Evolutionary conservation across 495 filamentous ascomycete genomes (phyloP).

Genomic region (Entonaema liquescens): DNA sequence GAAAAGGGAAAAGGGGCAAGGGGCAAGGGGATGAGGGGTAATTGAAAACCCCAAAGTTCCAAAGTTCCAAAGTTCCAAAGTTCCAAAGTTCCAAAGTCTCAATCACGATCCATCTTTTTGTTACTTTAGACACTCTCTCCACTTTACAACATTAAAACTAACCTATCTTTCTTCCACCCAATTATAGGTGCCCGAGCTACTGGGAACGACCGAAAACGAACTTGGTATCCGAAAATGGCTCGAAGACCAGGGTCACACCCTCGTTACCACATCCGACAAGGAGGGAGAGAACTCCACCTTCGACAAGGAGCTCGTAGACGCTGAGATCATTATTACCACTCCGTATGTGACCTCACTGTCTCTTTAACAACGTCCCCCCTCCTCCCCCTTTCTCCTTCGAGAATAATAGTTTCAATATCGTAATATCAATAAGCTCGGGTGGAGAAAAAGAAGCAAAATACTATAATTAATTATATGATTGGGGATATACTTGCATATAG

Average conservation of each 20-base stretch:
- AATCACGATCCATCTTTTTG: conserved; percentile 11
- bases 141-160: conserved; percentile 32
- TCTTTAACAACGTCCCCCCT: background rate
- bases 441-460: background rate
- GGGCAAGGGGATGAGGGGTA: conserved; percentile 33
- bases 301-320: conserved; percentile 93
- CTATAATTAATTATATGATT: background rate
- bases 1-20: background rate
- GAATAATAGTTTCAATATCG: background rate
- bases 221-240: conserved; percentile 96
- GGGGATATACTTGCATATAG: background rate
- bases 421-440: background rate
- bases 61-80: conserved; percentile 14
- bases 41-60: background rate
- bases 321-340: conserved; percentile 98
- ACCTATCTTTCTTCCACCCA: conserved; percentile 33
- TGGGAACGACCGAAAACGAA: conserved; percentile 98
- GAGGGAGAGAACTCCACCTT: conserved; percentile 92
- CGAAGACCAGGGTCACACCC: conserved; percentile 92
- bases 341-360: conserved; percentile 68
- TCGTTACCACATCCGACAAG: conserved; percentile 98
- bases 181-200: conserved; percentile 77
- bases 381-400: background rate
- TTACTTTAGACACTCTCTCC: conserved; percentile 7
- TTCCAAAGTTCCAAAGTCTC: too few species aligned